Evolutionary conservation across 2,329 filamentous ascomycete species (phyloP), one percentile per base, ranked within the genome.

Genomic region (Colletotrichum scovillei): DNA sequence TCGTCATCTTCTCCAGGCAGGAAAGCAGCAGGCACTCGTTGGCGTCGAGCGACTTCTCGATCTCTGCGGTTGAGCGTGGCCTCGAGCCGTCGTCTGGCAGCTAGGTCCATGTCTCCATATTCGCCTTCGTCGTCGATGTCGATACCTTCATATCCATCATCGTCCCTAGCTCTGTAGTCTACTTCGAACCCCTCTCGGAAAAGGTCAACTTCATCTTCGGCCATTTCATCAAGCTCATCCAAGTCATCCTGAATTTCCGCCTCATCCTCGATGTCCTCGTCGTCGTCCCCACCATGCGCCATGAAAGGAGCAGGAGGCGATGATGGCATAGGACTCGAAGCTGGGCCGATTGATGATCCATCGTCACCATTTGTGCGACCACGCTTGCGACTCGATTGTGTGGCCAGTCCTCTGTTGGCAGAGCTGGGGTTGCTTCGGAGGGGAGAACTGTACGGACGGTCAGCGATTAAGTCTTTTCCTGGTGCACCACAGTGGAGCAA

Each of bases 1-100:
- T 97, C 95, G 4, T 97, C 95, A 74, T 96, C 95, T 38, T 98
- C 96, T 38, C 93, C 93, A 7, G 91, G 91, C 52, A 96, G 85
- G 78, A 95, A 96, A 7, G 93, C 94, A 32, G 89, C 89, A 3
- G 93, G 93, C 79, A 94, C 91, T 60, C 90, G 86, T 76, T 92
- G 89, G 75, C 91, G 85, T 68, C 92, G 89, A 28, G 89, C 90
- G 57, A 94, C 88, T 78, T 95, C 92, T 69, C 90, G 88, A 81
- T 97, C 94, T 82, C 94, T 89, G 74, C 91, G 90, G 82, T 93
- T 92, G 60, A 97, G 86, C 75, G 92, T 91, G 32, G 90, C 90
- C 79, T 97, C 94, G 26, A 97, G 89, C 70, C 89, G 88, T 77
- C 94, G 88, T 79, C 94, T 88, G 24, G 89, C 86, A 19, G 89